These are phyloP conservation scores for Cerioporus squamosus DNA, from an alignment of 1,284 basidiomycete species.

Conservation along the genomic window DNA sequence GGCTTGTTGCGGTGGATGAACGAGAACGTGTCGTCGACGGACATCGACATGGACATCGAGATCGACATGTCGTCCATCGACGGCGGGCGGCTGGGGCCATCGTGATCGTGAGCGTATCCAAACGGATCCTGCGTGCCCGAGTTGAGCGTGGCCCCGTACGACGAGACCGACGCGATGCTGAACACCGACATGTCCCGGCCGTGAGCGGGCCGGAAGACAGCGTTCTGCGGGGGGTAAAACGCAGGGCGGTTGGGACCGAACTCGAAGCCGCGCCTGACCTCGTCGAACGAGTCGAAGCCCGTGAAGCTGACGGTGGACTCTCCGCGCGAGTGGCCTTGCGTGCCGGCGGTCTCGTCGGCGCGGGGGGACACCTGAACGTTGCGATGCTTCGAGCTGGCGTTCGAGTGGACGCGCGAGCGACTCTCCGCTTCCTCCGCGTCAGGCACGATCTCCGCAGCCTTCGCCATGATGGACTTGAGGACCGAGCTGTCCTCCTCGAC, in stretches of 20 bases:
- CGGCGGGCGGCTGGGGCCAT: conserved; percentile 53
- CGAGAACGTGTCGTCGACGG: conserved; percentile 74
- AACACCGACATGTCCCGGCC: conserved; percentile 64
- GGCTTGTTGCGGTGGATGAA: conserved; percentile 53
- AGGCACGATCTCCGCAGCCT: conserved; percentile 41
- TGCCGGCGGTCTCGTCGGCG: conserved; percentile 24
- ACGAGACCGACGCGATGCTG: conserved; percentile 84
- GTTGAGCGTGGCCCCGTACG: conserved; percentile 73
- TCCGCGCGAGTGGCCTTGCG: conserved; percentile 44
- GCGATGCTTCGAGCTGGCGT: conserved; percentile 44
- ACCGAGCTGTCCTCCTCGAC: conserved; percentile 58
- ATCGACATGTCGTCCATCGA: conserved; percentile 52
- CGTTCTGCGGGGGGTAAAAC: conserved; percentile 63
- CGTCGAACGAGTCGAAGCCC: conserved; percentile 74
- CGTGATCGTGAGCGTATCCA: conserved; percentile 56
- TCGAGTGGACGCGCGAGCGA: conserved; percentile 47
- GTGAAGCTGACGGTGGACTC: conserved; percentile 66
- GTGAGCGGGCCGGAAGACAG: conserved; percentile 42
- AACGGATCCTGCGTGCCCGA: conserved; percentile 73
- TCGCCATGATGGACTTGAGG: conserved; percentile 61
- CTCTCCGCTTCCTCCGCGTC: conserved; percentile 20
- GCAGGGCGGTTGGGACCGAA: conserved; percentile 61
- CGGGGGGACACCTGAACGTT: conserved; percentile 26
- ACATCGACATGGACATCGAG: conserved; percentile 59
- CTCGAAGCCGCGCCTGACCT: conserved; percentile 75